Evolutionary conservation across 306 rosid genomes (phyloP).

Genomic region (Abrus precatorius): DNA sequence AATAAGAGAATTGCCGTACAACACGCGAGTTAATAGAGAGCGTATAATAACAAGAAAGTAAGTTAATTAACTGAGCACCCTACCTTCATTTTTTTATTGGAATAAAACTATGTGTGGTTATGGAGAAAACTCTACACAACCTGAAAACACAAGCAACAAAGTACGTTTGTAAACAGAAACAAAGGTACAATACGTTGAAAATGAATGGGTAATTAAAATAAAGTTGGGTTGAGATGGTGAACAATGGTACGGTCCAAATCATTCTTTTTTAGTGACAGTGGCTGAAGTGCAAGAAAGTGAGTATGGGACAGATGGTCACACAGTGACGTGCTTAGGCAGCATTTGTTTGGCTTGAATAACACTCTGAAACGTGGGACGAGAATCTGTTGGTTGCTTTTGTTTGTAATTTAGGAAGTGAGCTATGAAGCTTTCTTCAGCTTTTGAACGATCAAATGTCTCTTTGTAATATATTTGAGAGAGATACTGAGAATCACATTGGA

Average conservation of each 20-base stretch:
- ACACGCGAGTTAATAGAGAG: not conserved
- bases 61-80: not conserved
- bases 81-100: not conserved
- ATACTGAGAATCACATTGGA: not conserved
- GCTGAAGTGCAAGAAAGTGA: slow-evolving; percentile 36
- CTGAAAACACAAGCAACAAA: slow-evolving; percentile 16
- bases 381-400: slow-evolving; percentile 41
- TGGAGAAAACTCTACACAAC: slow-evolving; percentile 15
- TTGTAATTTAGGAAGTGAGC: slow-evolving; percentile 29
- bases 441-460: slow-evolving; percentile 38
- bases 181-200: not conserved
- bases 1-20: not conserved
- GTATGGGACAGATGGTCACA: slow-evolving; percentile 15
- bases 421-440: slow-evolving; percentile 11
- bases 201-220: slow-evolving; percentile 5
- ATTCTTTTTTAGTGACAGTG: slow-evolving; percentile 29
- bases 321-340: slow-evolving; percentile 42
- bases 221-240: not conserved
- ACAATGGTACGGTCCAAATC: not conserved
- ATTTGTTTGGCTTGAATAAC: slow-evolving; percentile 48
- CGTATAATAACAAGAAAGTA: not conserved
- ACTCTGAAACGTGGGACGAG: slow-evolving; percentile 49
- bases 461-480: not conserved
- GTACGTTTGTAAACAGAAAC: not conserved
- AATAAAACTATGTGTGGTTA: not conserved